Evolutionary conservation across 192 early-diverging fungal genomes (phyloP).

Genomic region (Coemansia sp.): DNA sequence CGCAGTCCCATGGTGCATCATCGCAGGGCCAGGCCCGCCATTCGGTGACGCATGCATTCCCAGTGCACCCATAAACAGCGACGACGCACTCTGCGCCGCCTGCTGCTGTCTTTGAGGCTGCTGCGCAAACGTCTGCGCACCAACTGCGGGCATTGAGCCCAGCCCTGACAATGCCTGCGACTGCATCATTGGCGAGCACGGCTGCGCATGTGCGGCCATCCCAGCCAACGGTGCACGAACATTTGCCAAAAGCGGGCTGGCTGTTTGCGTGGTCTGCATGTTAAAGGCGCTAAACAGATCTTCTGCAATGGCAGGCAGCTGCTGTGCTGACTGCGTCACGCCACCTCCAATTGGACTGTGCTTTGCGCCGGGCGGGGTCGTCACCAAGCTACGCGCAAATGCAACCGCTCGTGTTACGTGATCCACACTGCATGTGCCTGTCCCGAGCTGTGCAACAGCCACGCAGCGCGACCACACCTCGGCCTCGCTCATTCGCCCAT

Average conservation of each 20-base stretch:
- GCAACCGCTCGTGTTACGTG: constrained; percentile 24
- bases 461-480: constrained; percentile 34
- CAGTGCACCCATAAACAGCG: constrained; percentile 20
- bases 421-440: constrained; percentile 21
- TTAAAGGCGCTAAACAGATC: constrained; percentile 32
- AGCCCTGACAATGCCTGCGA: constrained; percentile 12
- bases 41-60: constrained; percentile 10
- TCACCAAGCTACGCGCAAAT: constrained; percentile 19
- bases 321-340: constrained; percentile 9
- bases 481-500: constrained; percentile 25
- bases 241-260: constrained; percentile 13
- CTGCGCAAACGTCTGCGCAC: constrained; percentile 21
- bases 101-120: constrained; percentile 14
- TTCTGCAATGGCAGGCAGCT: constrained; percentile 31
- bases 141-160: not conserved
- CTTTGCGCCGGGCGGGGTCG: constrained; percentile 4
- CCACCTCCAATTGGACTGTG: not conserved
- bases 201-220: constrained; percentile 14
- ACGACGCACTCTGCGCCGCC: constrained; percentile 13
- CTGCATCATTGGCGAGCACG: constrained; percentile 30
- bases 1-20: constrained; percentile 1
- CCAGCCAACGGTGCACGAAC: constrained; percentile 4
- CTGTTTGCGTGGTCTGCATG: constrained; percentile 13
- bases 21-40: not conserved
- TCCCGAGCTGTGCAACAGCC: constrained; percentile 15